phyloP scores from a whole-genome alignment of 805 yeast genomes.

The Spathaspora girioi region DNA sequence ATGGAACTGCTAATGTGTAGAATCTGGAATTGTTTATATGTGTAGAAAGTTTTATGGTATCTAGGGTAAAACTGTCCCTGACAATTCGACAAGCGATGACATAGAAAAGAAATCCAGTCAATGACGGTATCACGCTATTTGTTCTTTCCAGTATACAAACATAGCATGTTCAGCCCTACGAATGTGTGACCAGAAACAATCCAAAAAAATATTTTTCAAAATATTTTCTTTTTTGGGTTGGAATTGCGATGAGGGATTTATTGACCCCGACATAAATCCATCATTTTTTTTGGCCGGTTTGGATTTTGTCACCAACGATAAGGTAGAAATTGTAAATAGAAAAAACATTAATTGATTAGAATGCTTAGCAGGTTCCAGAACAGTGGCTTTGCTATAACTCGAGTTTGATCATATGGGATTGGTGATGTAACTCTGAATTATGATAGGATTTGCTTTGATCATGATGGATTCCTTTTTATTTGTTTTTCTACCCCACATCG shows the following conservation, averaged over 20 bases:
- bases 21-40: not conserved
- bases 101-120: not conserved
- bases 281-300: not conserved
- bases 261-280: not conserved
- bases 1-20: not conserved
- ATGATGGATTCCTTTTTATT: no score
- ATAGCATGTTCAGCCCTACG: not conserved
- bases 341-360: not conserved
- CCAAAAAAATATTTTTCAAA: not conserved
- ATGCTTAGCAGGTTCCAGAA: not conserved
- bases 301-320: not conserved
- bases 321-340: not conserved
- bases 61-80: not conserved
- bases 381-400: not conserved
- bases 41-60: not conserved
- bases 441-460: no score
- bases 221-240: not conserved
- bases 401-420: not conserved
- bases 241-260: not conserved
- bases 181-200: not conserved
- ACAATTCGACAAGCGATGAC: not conserved
- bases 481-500: no score
- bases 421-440: not conserved
- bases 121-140: not conserved
- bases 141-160: not conserved